Conservation (phyloP, 73 alveolate genomes). For the Paramecium bursaria region DNA sequence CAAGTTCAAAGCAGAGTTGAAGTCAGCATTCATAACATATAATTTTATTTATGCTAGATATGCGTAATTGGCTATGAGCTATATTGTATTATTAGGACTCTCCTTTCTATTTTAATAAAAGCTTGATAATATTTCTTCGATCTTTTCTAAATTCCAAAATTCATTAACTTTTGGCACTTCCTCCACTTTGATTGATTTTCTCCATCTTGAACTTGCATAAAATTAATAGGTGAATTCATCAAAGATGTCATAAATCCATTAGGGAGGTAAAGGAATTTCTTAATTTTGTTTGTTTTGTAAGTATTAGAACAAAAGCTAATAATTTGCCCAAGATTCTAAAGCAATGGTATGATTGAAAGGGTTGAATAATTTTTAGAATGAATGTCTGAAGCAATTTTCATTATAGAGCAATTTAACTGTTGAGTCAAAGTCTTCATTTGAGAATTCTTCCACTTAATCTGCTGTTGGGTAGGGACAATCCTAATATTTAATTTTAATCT, state of each 20-base stretch:
- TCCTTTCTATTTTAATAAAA: not conserved
- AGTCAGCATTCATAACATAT: constrained; percentile 28
- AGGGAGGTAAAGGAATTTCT: constrained; percentile 38
- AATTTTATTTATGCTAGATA: constrained; percentile 11
- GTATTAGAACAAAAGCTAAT: not conserved
- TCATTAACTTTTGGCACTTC: not conserved
- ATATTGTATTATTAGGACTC: not conserved
- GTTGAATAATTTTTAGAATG: constrained; percentile 7
- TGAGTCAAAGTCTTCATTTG: constrained; percentile 47
- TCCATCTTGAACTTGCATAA: constrained; percentile 52
- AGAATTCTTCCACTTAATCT: constrained; percentile 22
- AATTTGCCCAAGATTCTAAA: constrained; percentile 46
- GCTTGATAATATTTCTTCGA: not conserved
- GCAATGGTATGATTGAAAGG: constrained; percentile 3
- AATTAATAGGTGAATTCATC: constrained; percentile 42
- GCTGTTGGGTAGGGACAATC: constrained; percentile 11
- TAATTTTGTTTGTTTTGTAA: constrained; percentile 2
- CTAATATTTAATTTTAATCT: not conserved
- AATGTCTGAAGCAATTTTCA: constrained; percentile 40
- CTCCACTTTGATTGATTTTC: constrained; percentile 12
- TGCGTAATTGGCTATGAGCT: not conserved
- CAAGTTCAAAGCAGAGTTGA: not conserved
- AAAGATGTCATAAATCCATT: constrained; percentile 44
- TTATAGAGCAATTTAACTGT: constrained; percentile 8
- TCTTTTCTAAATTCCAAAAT: constrained; percentile 23